Percentiles rank a stretch among this genome's conserved stretches.
These are phyloP conservation scores for Dalechampia spathulata DNA, from an alignment of 441 rosid species.

Conservation along the genomic window DNA sequence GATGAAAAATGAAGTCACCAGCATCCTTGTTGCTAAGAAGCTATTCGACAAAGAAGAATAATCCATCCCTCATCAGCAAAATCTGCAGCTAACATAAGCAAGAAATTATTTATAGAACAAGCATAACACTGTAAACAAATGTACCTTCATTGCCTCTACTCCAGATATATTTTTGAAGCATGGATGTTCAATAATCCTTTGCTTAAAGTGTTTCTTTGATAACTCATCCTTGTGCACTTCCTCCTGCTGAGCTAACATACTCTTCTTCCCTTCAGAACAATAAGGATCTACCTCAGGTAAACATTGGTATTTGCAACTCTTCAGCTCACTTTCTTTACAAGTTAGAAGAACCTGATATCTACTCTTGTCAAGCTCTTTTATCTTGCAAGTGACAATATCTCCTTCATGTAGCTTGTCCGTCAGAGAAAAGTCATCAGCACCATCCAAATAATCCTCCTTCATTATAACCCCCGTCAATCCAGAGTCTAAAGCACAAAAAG, in stretches of 20 bases:
- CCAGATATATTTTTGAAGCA: constrained; percentile 69
- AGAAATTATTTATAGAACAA: constrained; percentile 1
- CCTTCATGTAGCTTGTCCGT: constrained; percentile 70
- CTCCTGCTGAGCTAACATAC: constrained; percentile 46
- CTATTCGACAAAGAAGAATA: constrained; percentile 29
- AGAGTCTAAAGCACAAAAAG: constrained; percentile 72
- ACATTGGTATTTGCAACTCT: constrained; percentile 35
- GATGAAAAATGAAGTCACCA: constrained; percentile 70
- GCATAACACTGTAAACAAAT: neutral
- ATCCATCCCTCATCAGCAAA: neutral
- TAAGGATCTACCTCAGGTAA: constrained; percentile 40
- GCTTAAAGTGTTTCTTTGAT: constrained; percentile 70
- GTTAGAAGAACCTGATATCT: constrained; percentile 67
- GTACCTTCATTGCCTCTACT: constrained; percentile 71
- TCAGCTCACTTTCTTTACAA: constrained; percentile 73
- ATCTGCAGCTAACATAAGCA: neutral
- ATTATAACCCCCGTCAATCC: constrained; percentile 70
- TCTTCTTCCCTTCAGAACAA: constrained; percentile 55
- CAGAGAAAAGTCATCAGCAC: constrained; percentile 40
- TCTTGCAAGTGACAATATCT: constrained; percentile 65
- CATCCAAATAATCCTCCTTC: constrained; percentile 77
- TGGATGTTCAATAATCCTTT: constrained; percentile 77
- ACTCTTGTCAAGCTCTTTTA: constrained; percentile 62
- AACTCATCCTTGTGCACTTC: constrained; percentile 62
- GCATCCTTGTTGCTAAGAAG: constrained; percentile 66